Evolutionary conservation across 23 red algal species (phyloP), one percentile per base, ranked within the genome.

Genomic region (Gracilaria domingensis): DNA sequence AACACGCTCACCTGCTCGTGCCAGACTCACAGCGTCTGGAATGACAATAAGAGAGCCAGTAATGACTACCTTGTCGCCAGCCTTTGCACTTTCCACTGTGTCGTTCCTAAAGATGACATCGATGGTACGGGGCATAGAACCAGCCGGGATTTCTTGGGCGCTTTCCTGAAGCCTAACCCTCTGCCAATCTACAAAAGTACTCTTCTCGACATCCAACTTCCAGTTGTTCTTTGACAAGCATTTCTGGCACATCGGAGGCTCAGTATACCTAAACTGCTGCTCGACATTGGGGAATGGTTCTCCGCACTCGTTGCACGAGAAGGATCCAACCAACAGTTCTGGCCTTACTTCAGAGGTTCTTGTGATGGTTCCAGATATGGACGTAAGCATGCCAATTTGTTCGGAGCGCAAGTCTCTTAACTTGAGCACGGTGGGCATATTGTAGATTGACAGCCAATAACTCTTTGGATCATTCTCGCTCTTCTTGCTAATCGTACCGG

Each of bases 101-200:
- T 99, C 97, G 77, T 96, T 93, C 47, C 97, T 91, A n/a, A 99
- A 84, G 35, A 99, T 96, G 49, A 99, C 97, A 38, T 99, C 97
- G 40, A 99, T 80, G 0, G 97, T 95, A 32, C 97, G 89, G 0
- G 97, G 97, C 97, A 99, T 94, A 11, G 97, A 95, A 75, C 97
- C 97, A 26, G 97, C 90, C 12, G 97, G 97, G 84, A 99, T 99
- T 85, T 99, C 97, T 17, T 90, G 82, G 17, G 97, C 87, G 36
- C 95, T 91, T 75, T 99, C 97, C 60, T 99, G 97, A 2, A 99
- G 33, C 26, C 94, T 91, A 4, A 99, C 83, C 24, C 94, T 60
- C 66, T 99, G 97, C 97, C 97, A 99, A 66, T 99, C 97, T 29
- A 96, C 88, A 66, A 99, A 99, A 35, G 78, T 81, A 24, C 89